Conservation (phyloP, 139 green algal genomes). For the Marvania coccoides region DNA sequence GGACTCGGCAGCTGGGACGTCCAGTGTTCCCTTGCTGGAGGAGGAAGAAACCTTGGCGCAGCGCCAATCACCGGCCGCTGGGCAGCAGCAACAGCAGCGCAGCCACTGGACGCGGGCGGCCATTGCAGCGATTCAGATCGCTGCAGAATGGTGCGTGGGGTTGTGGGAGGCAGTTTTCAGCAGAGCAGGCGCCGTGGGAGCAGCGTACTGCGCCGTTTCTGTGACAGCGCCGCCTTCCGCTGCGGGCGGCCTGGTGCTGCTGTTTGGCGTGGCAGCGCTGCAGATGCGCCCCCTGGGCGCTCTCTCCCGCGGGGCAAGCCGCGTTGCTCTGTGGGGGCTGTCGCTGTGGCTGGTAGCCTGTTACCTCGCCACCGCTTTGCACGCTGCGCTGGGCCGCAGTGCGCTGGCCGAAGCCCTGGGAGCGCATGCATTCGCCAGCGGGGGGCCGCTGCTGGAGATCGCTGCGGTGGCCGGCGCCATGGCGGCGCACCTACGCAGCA, state of each 20-base stretch:
- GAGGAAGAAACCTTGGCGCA: not conserved
- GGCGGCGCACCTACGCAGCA: not conserved
- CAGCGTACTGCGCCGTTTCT: not conserved
- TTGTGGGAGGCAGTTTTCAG: conserved; percentile 1
- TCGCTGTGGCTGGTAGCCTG: conserved; percentile 13
- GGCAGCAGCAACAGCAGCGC: conserved; percentile 7
- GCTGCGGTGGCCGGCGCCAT: not conserved
- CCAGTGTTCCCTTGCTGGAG: not conserved
- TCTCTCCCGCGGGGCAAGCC: not conserved
- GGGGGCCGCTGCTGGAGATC: conserved; percentile 4
- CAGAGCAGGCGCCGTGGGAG: not conserved
- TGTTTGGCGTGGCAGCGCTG: conserved; percentile 14
- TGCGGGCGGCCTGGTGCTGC: conserved; percentile 10
- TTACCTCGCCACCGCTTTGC: conserved; percentile 12
- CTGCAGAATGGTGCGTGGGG: too few relatives aligned
- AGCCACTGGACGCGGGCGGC: conserved; percentile 1
- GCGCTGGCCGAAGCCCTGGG: not conserved
- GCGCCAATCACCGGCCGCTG: not conserved
- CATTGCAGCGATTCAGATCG: too few relatives aligned
- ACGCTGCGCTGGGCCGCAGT: not conserved
- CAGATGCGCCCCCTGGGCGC: not conserved
- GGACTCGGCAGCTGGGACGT: not conserved
- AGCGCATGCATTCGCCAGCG: not conserved
- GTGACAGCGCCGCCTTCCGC: conserved; percentile 12
- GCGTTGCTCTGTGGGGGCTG: not conserved